A percentile compares a stretch with the other conserved stretches of the same genome.
Evolutionary conservation across 305 asterid species (phyloP).

Genomic region (Andrographis paniculata): DNA sequence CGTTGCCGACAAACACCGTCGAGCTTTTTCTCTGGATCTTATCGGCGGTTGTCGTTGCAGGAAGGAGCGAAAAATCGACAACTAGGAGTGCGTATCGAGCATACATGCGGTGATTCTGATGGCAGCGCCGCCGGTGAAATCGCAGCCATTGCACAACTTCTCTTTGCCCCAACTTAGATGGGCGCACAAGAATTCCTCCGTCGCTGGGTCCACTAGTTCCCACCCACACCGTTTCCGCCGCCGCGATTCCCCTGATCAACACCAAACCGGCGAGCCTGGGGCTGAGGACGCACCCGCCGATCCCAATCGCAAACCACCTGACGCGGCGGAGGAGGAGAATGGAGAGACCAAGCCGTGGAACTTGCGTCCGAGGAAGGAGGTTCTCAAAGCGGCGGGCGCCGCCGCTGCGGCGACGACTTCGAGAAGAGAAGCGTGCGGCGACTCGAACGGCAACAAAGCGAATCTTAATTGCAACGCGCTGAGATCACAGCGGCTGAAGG

Average conservation of each 20-base stretch:
- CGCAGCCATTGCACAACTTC: constrained; percentile 81
- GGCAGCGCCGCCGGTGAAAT: constrained; percentile 66
- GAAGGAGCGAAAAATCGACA: too few species aligned
- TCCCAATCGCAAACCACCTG: constrained; percentile 1
- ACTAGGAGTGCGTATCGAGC: too few species aligned
- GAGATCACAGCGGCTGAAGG: constrained; percentile 45
- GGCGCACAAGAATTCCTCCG: constrained; percentile 52
- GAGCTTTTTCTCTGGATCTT: too few species aligned
- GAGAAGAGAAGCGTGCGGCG: constrained; percentile 19
- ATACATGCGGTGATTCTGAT: constrained; percentile 25
- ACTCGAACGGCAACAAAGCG: constrained; percentile 18
- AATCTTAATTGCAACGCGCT: constrained; percentile 17
- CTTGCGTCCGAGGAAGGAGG: constrained; percentile 58
- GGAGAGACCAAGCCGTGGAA: constrained; percentile 58
- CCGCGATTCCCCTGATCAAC: constrained; percentile 40
- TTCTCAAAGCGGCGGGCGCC: constrained; percentile 12
- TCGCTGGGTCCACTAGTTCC: constrained; percentile 32
- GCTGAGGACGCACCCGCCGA: constrained; percentile 26
- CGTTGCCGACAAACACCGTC: not conserved
- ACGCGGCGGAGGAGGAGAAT: constrained; percentile 29
- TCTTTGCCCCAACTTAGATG: constrained; percentile 57
- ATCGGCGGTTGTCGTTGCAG: too few species aligned
- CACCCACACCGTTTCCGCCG: constrained; percentile 48
- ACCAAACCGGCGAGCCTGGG: constrained; percentile 20
- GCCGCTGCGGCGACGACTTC: constrained; percentile 5